Conservation (phyloP, 2,329 filamentous ascomycete species). For the Verticillium dahliae region DNA sequence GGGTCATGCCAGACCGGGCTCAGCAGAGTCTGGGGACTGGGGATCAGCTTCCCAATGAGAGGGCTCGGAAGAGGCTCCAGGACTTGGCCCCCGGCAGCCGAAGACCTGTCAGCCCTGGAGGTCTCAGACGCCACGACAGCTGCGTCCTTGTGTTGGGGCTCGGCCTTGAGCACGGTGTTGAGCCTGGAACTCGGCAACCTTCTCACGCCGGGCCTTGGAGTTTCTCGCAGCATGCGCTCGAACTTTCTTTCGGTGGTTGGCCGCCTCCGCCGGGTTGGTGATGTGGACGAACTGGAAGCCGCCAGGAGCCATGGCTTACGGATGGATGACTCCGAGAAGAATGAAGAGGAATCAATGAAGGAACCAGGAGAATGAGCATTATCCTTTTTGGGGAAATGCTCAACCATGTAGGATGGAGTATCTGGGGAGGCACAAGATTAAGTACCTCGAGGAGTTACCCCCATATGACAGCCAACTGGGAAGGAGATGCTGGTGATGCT, state of each 20-base stretch:
- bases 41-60: neutral
- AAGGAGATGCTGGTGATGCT: neutral
- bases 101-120: too few species aligned
- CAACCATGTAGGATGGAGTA: neutral
- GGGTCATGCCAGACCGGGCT: constrained; percentile 1
- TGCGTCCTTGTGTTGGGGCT: neutral
- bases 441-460: too few species aligned
- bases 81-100: too few species aligned
- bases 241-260: constrained; percentile 8
- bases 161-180: too few species aligned
- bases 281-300: constrained; percentile 14
- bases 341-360: neutral
- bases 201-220: constrained; percentile 3
- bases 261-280: constrained; percentile 9
- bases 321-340: neutral
- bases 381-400: neutral
- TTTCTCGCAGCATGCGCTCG: constrained; percentile 15
- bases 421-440: too few species aligned
- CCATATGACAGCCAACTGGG: too few species aligned
- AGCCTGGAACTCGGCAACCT: constrained; percentile 3
- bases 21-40: constrained; percentile 1
- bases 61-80: too few species aligned
- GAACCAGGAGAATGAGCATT: neutral
- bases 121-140: neutral
- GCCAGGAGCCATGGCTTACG: neutral